Evolutionary conservation across 352 stramenopile genomes (phyloP).

Genomic region (Globisporangium parvum): DNA sequence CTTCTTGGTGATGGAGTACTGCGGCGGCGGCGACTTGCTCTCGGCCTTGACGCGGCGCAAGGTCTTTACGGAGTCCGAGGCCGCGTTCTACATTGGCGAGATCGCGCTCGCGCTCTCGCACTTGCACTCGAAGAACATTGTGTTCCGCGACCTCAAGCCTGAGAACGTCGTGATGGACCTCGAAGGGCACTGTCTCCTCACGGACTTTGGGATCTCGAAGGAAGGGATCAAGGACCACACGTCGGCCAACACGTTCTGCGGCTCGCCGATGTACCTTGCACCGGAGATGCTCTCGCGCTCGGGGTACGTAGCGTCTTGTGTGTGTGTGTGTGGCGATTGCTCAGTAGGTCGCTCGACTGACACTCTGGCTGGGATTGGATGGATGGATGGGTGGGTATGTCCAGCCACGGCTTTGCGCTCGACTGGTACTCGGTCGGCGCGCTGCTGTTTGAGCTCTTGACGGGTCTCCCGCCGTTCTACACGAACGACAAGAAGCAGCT

Average conservation of each 20-base stretch:
- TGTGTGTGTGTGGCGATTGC: not conserved
- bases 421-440: slow-evolving; percentile 85
- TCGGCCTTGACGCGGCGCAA: slow-evolving; percentile 73
- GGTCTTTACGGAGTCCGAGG: slow-evolving; percentile 71
- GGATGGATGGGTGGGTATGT: not conserved
- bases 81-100: slow-evolving; percentile 82
- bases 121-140: slow-evolving; percentile 84
- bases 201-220: slow-evolving; percentile 86
- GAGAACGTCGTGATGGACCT: slow-evolving; percentile 86
- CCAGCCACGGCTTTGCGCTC: slow-evolving; percentile 65
- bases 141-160: slow-evolving; percentile 83
- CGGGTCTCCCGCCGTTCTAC: slow-evolving; percentile 82
- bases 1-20: slow-evolving; percentile 87
- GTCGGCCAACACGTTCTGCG: slow-evolving; percentile 82
- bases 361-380: not conserved
- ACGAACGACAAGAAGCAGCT: slow-evolving; percentile 87
- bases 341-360: too few species aligned
- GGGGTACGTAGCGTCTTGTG: slow-evolving; percentile 16
- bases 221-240: slow-evolving; percentile 84
- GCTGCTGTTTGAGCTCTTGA: slow-evolving; percentile 75
- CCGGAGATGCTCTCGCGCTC: slow-evolving; percentile 80
- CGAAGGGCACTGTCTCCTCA: slow-evolving; percentile 76
- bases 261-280: slow-evolving; percentile 82
- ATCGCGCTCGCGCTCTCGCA: slow-evolving; percentile 77
- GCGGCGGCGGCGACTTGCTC: slow-evolving; percentile 69